Evolutionary conservation across 352 stramenopile species (phyloP).

Genomic region (Sclerospora graminicola): DNA sequence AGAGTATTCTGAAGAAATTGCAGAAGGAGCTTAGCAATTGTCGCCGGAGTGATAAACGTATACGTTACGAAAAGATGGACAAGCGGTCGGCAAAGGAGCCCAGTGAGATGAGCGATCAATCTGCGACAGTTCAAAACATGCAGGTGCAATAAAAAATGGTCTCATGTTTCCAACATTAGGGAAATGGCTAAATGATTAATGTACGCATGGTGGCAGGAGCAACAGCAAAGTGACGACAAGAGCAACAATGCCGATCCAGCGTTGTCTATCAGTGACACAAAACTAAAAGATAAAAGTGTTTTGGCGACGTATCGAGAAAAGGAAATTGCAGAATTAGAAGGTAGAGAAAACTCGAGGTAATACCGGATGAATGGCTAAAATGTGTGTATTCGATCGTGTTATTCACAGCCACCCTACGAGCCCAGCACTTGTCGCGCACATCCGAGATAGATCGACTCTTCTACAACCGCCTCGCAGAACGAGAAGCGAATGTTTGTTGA

Average conservation of each 20-base stretch:
- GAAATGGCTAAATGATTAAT: no score
- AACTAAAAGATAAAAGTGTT: conserved; percentile 1
- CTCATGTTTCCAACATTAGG: no score
- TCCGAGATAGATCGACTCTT: conserved; percentile 28
- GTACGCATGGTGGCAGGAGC: not conserved
- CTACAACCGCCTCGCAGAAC: conserved; percentile 29
- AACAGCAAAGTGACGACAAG: not conserved
- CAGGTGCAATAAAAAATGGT: no score
- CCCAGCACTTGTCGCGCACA: conserved; percentile 28
- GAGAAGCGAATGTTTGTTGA: conserved; percentile 30
- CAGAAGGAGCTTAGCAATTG: conserved; percentile 17
- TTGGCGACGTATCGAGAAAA: conserved; percentile 17
- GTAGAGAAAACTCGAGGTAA: conserved; percentile 1
- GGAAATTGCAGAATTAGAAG: conserved; percentile 43
- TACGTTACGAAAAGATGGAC: conserved; percentile 1
- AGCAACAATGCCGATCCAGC: not conserved
- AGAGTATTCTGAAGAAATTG: conserved; percentile 25
- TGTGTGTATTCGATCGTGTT: not conserved
- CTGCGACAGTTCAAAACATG: no score
- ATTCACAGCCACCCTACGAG: conserved; percentile 24
- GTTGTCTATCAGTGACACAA: not conserved
- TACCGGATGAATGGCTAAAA: not conserved
- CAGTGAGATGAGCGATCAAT: not conserved
- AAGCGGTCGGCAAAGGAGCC: not conserved
- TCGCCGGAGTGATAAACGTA: not conserved